A percentile compares a stretch with the other conserved stretches of the same genome.
Evolutionary conservation across 2,329 filamentous ascomycete genomes (phyloP).

Genomic region (Paecilomyces sp.): DNA sequence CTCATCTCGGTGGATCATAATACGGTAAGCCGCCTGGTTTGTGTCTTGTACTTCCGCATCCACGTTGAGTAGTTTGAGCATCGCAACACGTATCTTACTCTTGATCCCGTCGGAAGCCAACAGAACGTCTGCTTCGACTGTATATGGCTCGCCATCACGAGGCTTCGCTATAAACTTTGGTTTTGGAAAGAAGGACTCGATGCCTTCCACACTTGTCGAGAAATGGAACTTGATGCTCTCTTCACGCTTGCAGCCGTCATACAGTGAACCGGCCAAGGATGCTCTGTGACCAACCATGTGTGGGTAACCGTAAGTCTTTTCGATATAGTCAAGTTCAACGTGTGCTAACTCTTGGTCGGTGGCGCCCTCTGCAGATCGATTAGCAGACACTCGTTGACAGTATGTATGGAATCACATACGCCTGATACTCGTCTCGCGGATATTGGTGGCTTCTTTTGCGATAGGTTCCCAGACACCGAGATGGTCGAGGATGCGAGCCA

Average conservation of each 20-base stretch:
- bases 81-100: conserved; percentile 37
- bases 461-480: conserved; percentile 68
- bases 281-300: conserved; percentile 76
- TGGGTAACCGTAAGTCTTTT: conserved; percentile 62
- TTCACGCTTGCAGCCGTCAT: conserved; percentile 60
- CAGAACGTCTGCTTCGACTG: conserved; percentile 44
- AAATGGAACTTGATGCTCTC: conserved; percentile 63
- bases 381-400: not conserved
- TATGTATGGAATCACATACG: conserved; percentile 34
- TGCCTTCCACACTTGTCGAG: conserved; percentile 46
- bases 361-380: conserved; percentile 49
- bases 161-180: conserved; percentile 55
- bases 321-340: conserved; percentile 62
- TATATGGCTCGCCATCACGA: conserved; percentile 48
- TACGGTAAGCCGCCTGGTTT: conserved; percentile 48
- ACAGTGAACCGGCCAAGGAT: conserved; percentile 62
- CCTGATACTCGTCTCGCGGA: conserved; percentile 66
- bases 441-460: conserved; percentile 61
- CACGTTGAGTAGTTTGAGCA: conserved; percentile 32
- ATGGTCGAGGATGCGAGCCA: conserved; percentile 66
- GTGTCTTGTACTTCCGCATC: conserved; percentile 40
- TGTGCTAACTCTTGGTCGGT: conserved; percentile 63
- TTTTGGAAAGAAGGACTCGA: conserved; percentile 54
- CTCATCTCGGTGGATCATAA: conserved; percentile 43
- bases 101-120: conserved; percentile 51